Conservation (phyloP, 2,329 filamentous ascomycete species). For the Alternaria metachromatica region DNA sequence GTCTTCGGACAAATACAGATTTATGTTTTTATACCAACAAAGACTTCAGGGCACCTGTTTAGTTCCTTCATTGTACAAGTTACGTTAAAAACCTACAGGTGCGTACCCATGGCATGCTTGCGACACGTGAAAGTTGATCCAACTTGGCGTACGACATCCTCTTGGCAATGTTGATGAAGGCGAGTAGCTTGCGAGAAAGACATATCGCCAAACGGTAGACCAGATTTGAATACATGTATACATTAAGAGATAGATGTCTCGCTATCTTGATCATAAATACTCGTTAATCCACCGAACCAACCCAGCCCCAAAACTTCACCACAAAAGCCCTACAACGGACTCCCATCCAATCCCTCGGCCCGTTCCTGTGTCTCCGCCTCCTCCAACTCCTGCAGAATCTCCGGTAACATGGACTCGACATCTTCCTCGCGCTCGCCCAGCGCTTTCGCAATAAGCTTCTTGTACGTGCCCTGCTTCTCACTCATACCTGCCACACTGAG, state of each 20-base stretch:
- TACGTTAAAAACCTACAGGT: background rate
- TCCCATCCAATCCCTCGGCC: conserved; percentile 44
- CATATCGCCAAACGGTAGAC: background rate
- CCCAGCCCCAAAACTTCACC: too few relatives aligned
- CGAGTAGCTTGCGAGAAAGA: background rate
- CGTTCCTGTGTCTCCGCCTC: conserved; percentile 52
- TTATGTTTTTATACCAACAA: background rate
- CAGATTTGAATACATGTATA: background rate
- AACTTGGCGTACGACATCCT: background rate
- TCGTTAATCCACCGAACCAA: conserved; percentile 2
- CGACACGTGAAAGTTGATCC: background rate
- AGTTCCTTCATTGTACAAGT: background rate
- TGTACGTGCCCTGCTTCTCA: conserved; percentile 76
- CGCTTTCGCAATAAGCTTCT: conserved; percentile 71
- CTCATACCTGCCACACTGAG: conserved; percentile 73
- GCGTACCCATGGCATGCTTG: background rate
- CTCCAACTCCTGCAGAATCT: conserved; percentile 58
- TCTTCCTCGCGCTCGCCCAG: conserved; percentile 72
- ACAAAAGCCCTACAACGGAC: conserved; percentile 32
- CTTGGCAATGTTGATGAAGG: background rate
- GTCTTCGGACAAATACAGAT: background rate
- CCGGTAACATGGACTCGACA: conserved; percentile 66
- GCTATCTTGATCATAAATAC: conserved; percentile 14
- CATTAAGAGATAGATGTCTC: conserved; percentile 12
- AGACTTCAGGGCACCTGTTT: background rate